Evolutionary conservation across 148 eudicot genomes (phyloP).

Genomic region (Vaccinium darrowii): DNA sequence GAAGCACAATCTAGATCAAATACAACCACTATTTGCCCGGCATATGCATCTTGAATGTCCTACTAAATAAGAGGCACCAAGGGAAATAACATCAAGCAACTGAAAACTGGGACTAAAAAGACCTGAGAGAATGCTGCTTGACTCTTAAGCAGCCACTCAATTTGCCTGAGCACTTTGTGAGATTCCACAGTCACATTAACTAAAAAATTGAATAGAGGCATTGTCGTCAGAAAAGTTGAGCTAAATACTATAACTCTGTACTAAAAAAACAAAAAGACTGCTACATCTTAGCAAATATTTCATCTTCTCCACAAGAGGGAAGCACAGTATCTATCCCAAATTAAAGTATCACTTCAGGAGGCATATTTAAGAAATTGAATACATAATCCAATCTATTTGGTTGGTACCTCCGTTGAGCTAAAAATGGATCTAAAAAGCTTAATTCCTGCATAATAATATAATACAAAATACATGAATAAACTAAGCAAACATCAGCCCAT

Average conservation of each 20-base stretch:
- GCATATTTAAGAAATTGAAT: neutral
- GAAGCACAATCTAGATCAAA: slow-evolving; percentile 98
- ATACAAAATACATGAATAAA: slow-evolving; percentile 1
- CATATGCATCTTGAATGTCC: slow-evolving; percentile 99
- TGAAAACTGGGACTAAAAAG: too few species aligned
- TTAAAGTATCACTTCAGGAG: neutral
- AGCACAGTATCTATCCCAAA: neutral
- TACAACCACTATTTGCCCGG: slow-evolving; percentile 97
- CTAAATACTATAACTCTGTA: neutral
- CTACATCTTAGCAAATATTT: too few species aligned
- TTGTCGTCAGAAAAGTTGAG: neutral
- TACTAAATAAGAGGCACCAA: slow-evolving; percentile 12
- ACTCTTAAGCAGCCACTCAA: too few species aligned
- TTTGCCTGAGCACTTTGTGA: neutral
- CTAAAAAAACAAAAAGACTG: neutral
- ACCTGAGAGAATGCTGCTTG: too few species aligned
- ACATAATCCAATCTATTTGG: neutral
- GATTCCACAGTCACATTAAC: neutral
- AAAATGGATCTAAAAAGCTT: neutral
- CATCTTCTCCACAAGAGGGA: too few species aligned
- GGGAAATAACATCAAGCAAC: too few species aligned
- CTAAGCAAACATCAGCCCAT: neutral
- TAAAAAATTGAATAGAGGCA: neutral
- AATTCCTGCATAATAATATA: neutral
- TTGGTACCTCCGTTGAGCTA: neutral